phyloP scores from a whole-genome alignment of 176 grass and related monocot genomes.

The Carex scoparia region DNA sequence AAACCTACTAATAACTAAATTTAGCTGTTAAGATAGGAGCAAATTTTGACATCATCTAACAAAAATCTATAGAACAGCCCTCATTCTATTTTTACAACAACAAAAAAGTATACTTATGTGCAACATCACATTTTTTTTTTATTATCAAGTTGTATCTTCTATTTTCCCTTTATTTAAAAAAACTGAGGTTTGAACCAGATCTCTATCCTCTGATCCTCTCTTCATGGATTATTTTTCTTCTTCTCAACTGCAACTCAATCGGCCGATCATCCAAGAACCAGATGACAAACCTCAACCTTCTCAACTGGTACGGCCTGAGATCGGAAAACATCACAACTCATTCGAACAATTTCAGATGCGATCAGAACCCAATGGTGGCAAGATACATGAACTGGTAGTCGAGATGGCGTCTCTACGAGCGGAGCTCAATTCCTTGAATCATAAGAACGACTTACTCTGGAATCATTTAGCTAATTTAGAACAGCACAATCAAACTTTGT shows the following conservation, averaged over 20 bases:
- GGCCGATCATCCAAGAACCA: not conserved
- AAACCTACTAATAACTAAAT: conserved; percentile 2
- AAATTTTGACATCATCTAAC: not conserved
- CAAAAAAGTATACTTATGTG: not conserved
- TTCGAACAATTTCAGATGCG: not conserved
- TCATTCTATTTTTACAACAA: not conserved
- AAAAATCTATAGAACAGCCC: not conserved
- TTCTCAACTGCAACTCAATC: not conserved
- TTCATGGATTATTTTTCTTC: not conserved
- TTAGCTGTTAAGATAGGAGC: not conserved
- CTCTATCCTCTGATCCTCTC: not conserved
- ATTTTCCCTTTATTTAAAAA: not conserved
- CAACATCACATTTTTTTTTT: not conserved
- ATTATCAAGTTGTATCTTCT: not conserved
- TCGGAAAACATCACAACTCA: not conserved
- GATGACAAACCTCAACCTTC: not conserved
- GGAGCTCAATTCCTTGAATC: not conserved
- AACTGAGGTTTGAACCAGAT: not conserved
- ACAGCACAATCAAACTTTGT: conserved; percentile 7
- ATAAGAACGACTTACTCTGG: not conserved
- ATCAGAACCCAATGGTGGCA: not conserved
- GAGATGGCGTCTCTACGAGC: not conserved
- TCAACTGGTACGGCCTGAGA: not conserved
- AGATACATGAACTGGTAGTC: not conserved
- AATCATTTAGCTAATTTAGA: conserved; percentile 2